Base-by-base conservation (phyloP, 371 early-diverging fungal species). In the Coemansia sp. region DNA sequence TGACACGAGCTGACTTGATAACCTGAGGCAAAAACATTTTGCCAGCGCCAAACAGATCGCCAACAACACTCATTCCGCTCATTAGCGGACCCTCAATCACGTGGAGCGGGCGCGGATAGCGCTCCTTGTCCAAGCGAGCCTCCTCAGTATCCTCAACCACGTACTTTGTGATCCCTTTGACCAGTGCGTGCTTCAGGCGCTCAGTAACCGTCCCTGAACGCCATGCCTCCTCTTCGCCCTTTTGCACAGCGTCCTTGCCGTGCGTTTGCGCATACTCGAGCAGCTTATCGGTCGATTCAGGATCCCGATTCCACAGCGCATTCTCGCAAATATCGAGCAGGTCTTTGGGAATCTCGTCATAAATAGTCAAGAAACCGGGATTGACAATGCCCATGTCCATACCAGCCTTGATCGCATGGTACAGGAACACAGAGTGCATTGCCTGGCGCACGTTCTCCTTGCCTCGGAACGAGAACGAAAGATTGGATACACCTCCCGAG, bases 331-430 rank as follows among this genome's bases (percentile, higher is more conserved):
- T 85, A 62, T 91, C 80, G 48, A 95, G 78, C 57, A 96, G 81
- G 72, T 95, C 94, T 82, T 94, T 93, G 68, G 93, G 93, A 53
- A 96, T 93, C 58, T 95, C 95, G 72, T 94, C 94, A 68, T 96
- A 95, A 59, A 94, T 93, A 25, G 94, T 91, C 83, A 95, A 84
- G 85, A 91, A 90, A 68, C 95, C 96, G 11, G 95, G 93, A 79
- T 95, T 95, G 69, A 96, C 96, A 65, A 96, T 96, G 70, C 95
- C 96, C 96, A 96, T 95, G 79, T 94, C 95, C 92, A 96, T 91
- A 18, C 95, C 95, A 16, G 85, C 93, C 77, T 90, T 86, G 75
- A 93, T 93, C 18, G 95, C 87, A 70, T 96, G 95, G 81, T 90
- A 96, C 75, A 94, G 80, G 75, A 96, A 96, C 14, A 96, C 96